A percentile compares a stretch with the other conserved stretches of the same genome.
Conservation (phyloP, 768 basidiomycete species). For the Coprinopsis marcescibilis region DNA sequence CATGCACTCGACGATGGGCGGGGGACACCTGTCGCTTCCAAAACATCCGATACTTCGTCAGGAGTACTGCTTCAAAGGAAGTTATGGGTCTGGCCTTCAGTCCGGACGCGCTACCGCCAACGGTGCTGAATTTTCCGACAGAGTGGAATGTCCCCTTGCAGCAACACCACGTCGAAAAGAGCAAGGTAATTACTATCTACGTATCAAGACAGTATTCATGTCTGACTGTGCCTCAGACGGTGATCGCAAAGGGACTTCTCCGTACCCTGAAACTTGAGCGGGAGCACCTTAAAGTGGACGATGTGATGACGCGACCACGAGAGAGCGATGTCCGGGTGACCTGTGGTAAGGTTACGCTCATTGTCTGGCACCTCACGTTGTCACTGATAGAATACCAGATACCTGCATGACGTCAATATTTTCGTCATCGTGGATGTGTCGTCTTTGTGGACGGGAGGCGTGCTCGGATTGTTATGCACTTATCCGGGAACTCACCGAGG, state of each 20-base stretch:
- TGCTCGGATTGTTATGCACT: slow-evolving; percentile 79
- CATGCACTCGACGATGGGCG: slow-evolving; percentile 82
- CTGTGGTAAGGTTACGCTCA: slow-evolving; percentile 82
- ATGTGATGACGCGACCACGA: slow-evolving; percentile 65
- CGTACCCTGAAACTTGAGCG: slow-evolving; percentile 62
- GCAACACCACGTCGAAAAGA: slow-evolving; percentile 43
- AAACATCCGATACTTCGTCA: slow-evolving; percentile 74
- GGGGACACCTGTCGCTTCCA: slow-evolving; percentile 87
- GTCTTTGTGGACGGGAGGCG: slow-evolving; percentile 84
- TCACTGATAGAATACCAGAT: slow-evolving; percentile 42
- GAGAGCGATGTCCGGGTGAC: slow-evolving; percentile 82
- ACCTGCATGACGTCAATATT: slow-evolving; percentile 94
- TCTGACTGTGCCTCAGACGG: slow-evolving; percentile 37
- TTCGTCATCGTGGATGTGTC: slow-evolving; percentile 85
- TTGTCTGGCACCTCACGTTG: too few relatives aligned
- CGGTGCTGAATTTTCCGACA: slow-evolving; percentile 63
- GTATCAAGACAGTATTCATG: background rate
- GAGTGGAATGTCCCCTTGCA: slow-evolving; percentile 62
- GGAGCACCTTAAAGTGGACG: slow-evolving; percentile 47
- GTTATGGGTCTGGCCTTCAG: slow-evolving; percentile 58
- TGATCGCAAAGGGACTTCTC: slow-evolving; percentile 62
- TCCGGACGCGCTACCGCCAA: slow-evolving; percentile 53
- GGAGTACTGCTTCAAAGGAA: slow-evolving; percentile 51
- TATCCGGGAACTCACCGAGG: slow-evolving; percentile 57
- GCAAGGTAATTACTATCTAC: slow-evolving; percentile 46